A percentile compares a stretch with the other conserved stretches of the same genome.
These are phyloP conservation scores for Brassica incana DNA, from an alignment of 345 rosid genomes.

Conservation along the genomic window DNA sequence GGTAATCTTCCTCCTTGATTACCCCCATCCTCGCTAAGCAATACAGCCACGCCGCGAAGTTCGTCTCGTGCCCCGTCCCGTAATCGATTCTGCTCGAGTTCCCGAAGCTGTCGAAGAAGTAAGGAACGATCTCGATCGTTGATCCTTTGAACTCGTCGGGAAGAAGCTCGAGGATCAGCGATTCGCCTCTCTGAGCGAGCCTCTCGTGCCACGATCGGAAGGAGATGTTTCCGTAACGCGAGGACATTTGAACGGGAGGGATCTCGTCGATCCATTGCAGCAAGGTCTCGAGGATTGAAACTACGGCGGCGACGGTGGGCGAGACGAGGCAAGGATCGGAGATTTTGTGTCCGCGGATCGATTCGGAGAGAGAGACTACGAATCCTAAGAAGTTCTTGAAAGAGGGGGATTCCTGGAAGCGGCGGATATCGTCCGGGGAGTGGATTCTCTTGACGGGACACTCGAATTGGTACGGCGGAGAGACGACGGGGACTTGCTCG, in stretches of 20 bases:
- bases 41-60: slow-evolving; percentile 88
- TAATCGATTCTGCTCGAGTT: slow-evolving; percentile 85
- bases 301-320: slow-evolving; percentile 44
- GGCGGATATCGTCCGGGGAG: slow-evolving; percentile 67
- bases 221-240: slow-evolving; percentile 90
- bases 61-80: slow-evolving; percentile 92
- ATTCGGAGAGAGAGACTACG: slow-evolving; percentile 79
- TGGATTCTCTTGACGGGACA: slow-evolving; percentile 67
- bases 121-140: slow-evolving; percentile 65
- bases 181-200: slow-evolving; percentile 51
- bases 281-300: slow-evolving; percentile 61
- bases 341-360: slow-evolving; percentile 68
- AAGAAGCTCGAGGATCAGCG: slow-evolving; percentile 52
- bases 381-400: slow-evolving; percentile 73
- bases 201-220: slow-evolving; percentile 80
- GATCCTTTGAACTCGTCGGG: slow-evolving; percentile 62
- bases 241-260: slow-evolving; percentile 70
- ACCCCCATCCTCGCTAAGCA: slow-evolving; percentile 83
- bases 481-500: slow-evolving; percentile 49
- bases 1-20: slow-evolving; percentile 79
- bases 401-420: slow-evolving; percentile 58
- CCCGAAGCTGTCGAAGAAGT: slow-evolving; percentile 87
- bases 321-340: slow-evolving; percentile 73
- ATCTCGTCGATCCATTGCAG: slow-evolving; percentile 72
- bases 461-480: slow-evolving; percentile 62